These are phyloP conservation scores for Pseudozyma pruni DNA, from an alignment of 1,284 basidiomycete genomes.

Conservation along the genomic window DNA sequence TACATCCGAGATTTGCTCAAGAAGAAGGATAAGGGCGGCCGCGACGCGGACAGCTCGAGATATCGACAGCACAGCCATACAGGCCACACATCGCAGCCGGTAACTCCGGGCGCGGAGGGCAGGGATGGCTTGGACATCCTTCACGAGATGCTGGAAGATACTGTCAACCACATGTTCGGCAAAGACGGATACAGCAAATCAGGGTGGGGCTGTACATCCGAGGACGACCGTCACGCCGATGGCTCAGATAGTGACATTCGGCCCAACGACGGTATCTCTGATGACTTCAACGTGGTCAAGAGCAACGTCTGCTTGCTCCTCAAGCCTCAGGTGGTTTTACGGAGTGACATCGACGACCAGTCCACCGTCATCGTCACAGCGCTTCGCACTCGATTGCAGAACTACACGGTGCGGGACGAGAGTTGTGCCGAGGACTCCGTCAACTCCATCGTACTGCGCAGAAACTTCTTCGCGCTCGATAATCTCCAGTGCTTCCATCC, in stretches of 20 bases:
- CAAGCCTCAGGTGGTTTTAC: constrained; percentile 89
- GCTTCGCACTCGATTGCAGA: constrained; percentile 82
- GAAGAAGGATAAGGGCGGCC: constrained; percentile 30
- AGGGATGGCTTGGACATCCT: constrained; percentile 49
- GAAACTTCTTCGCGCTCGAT: constrained; percentile 79
- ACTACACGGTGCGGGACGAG: constrained; percentile 83
- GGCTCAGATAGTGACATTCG: constrained; percentile 18
- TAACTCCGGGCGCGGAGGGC: constrained; percentile 14
- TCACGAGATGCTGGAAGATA: constrained; percentile 64
- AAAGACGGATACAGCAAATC: constrained; percentile 31
- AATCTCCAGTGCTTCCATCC: constrained; percentile 92
- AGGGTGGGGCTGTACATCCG: constrained; percentile 23
- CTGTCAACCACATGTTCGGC: constrained; percentile 48
- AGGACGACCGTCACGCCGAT: constrained; percentile 5
- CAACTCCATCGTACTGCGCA: constrained; percentile 84
- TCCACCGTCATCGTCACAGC: constrained; percentile 83
- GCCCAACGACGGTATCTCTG: constrained; percentile 65
- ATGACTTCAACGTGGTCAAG: constrained; percentile 70
- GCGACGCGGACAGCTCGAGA: background rate
- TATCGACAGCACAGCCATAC: constrained; percentile 1
- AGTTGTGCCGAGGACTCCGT: constrained; percentile 83
- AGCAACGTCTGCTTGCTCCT: constrained; percentile 84
- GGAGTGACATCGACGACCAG: constrained; percentile 75
- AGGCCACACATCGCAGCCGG: constrained; percentile 1
- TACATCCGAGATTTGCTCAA: constrained; percentile 59